Evolutionary conservation across 768 basidiomycete genomes (phyloP).

Genomic region (Mycena sanguinolenta): DNA sequence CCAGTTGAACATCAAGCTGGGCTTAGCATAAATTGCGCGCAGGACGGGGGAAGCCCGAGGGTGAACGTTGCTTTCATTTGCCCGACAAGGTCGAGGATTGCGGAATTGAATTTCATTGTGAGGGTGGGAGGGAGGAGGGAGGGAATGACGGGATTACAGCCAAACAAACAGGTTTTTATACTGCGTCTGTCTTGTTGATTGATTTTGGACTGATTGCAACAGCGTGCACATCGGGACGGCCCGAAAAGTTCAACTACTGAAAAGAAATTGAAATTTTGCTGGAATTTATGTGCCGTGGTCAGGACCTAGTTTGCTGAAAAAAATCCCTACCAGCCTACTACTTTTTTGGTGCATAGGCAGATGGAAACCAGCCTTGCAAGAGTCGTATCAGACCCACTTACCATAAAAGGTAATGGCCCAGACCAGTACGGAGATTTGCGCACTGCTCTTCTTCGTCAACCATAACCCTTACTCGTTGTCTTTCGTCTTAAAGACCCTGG

Average conservation of each 20-base stretch:
- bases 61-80: conserved; percentile 52
- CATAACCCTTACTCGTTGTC: no score
- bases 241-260: no score
- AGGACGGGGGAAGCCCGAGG: conserved; percentile 60
- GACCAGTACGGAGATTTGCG: not conserved
- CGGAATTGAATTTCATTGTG: conserved; percentile 17
- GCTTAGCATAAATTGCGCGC: conserved; percentile 42
- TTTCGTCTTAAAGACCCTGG: not conserved
- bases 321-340: no score
- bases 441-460: not conserved
- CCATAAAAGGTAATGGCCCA: not conserved
- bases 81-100: conserved; percentile 8
- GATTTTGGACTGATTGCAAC: no score
- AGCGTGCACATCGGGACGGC: no score
- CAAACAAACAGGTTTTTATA: conserved; percentile 26
- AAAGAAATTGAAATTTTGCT: no score
- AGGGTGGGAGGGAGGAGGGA: not conserved
- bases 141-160: not conserved
- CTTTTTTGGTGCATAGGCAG: no score
- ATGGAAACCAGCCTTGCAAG: no score
- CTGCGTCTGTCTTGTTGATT: not conserved
- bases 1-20: conserved; percentile 62
- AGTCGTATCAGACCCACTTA: not conserved
- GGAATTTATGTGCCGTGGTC: no score
- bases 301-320: no score